Conservation (phyloP, 331 rosid species). For the Rosa hybrid region DNA sequence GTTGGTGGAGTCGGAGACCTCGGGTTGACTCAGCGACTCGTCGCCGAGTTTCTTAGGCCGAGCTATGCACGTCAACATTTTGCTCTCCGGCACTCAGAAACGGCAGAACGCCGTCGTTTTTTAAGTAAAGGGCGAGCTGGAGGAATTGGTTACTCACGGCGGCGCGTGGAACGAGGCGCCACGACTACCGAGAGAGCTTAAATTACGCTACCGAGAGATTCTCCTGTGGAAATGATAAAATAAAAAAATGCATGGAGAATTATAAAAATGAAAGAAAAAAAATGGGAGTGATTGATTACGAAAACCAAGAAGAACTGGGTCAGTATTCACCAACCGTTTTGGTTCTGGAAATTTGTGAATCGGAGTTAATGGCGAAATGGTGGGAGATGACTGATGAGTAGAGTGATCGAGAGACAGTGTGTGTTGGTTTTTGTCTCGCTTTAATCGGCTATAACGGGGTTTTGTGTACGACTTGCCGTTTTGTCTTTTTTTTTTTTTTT, state of each 20-base stretch:
- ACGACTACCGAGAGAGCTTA: conserved; percentile 10
- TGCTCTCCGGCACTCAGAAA: neutral
- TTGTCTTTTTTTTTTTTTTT: neutral
- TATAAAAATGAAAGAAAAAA: neutral
- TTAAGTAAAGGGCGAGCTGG: neutral
- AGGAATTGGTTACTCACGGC: neutral
- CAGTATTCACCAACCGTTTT: neutral
- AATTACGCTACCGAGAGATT: conserved; percentile 35
- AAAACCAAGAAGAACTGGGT: neutral
- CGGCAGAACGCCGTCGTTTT: neutral
- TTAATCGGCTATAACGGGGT: conserved; percentile 20
- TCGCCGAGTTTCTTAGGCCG: conserved; percentile 72
- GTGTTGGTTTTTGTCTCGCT: neutral
- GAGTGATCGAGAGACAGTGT: neutral
- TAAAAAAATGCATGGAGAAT: too few species aligned
- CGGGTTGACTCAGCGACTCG: conserved; percentile 56
- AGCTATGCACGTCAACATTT: conserved; percentile 79
- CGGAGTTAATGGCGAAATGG: conserved; percentile 12
- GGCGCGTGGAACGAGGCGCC: conserved; percentile 24
- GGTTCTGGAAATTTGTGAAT: neutral
- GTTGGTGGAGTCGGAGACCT: conserved; percentile 51
- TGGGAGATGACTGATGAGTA: neutral
- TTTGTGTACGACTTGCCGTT: neutral
- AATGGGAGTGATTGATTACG: neutral
- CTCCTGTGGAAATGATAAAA: conserved; percentile 25